A percentile compares a stretch with the other conserved stretches of the same genome.
Evolutionary conservation across 2,329 filamentous ascomycete genomes (phyloP).

Genomic region (Kalmusia sp.): DNA sequence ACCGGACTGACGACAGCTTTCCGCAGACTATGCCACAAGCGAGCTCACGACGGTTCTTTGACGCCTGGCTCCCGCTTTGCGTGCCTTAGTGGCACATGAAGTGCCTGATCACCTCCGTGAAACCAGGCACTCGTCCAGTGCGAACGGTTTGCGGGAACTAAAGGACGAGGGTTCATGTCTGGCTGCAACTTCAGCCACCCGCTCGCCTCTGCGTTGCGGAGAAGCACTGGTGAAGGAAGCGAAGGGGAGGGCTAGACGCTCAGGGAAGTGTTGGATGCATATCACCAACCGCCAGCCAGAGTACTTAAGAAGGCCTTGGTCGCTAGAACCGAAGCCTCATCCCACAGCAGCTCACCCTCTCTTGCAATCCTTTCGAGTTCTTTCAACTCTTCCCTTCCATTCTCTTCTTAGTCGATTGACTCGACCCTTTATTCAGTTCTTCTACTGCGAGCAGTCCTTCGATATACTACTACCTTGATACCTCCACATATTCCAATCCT

Average conservation of each 20-base stretch:
- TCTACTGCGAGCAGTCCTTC: constrained; percentile 9
- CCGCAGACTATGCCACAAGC: background rate
- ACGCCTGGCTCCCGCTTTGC: constrained; percentile 1
- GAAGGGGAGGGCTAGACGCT: background rate
- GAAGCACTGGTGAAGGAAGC: background rate
- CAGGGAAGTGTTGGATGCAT: background rate
- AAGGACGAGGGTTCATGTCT: background rate
- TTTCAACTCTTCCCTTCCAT: constrained; percentile 5
- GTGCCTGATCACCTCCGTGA: constrained; percentile 11
- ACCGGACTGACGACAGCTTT: background rate
- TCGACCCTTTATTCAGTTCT: constrained; percentile 10
- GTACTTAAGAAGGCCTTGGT: constrained; percentile 7
- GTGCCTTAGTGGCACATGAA: constrained; percentile 4
- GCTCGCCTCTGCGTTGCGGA: constrained; percentile 1
- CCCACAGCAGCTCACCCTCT: constrained; percentile 1
- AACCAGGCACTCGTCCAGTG: constrained; percentile 1
- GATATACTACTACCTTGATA: background rate
- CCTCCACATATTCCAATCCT: background rate
- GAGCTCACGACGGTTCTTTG: background rate
- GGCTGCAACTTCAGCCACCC: background rate
- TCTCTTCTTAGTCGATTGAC: constrained; percentile 15
- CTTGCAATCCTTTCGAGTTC: background rate
- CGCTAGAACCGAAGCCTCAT: constrained; percentile 1
- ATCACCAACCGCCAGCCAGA: background rate
- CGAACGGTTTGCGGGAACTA: background rate